A percentile compares a stretch with the other conserved stretches of the same genome.
These are phyloP conservation scores for Mycena alexandri DNA, from an alignment of 768 basidiomycete species.

Conservation along the genomic window DNA sequence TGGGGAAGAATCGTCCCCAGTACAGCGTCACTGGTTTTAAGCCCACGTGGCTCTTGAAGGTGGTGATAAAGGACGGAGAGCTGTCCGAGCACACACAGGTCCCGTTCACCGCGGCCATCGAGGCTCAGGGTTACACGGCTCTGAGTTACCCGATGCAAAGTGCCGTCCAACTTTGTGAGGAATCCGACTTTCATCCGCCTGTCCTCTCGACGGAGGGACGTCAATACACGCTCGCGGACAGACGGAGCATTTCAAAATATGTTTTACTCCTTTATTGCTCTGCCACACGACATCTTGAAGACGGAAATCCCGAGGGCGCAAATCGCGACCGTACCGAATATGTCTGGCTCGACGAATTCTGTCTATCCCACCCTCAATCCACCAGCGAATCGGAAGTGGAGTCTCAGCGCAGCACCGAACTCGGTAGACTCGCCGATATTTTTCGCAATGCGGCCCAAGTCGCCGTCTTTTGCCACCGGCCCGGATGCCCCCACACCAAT, in stretches of 20 bases:
- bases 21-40: slow-evolving; percentile 3
- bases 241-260: background rate
- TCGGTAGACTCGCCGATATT: slow-evolving; percentile 41
- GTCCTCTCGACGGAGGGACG: background rate
- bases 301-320: background rate
- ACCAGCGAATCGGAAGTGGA: background rate
- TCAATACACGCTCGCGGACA: background rate
- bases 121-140: slow-evolving; percentile 3
- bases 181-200: background rate
- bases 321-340: background rate
- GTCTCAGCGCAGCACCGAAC: slow-evolving; percentile 32
- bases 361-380: background rate
- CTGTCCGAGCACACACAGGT: background rate
- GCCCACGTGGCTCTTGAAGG: slow-evolving; percentile 13
- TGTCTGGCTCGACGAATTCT: slow-evolving; percentile 14
- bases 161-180: background rate
- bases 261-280: slow-evolving; percentile 10
- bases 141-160: slow-evolving; percentile 8
- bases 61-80: background rate
- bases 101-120: background rate
- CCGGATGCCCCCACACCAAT: slow-evolving; percentile 36
- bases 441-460: slow-evolving; percentile 37
- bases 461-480: slow-evolving; percentile 36
- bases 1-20: background rate
- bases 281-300: background rate